Base-by-base conservation (phyloP, 2,329 filamentous ascomycete species). In the Helotiales sp. region DNA sequence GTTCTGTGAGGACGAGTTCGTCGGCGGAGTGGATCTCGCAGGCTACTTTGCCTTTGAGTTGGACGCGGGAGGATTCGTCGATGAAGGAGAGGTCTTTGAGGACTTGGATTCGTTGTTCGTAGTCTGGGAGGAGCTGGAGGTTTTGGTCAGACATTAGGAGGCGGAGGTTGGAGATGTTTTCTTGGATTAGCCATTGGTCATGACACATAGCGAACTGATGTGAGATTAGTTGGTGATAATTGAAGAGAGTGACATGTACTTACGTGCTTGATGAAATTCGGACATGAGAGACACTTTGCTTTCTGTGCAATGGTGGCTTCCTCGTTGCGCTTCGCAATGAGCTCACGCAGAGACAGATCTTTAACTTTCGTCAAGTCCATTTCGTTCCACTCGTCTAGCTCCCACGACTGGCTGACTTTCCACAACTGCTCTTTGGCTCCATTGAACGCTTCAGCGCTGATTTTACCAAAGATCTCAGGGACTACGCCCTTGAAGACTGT, bases 1-100 rank as follows among this genome's bases (percentile, higher is more conserved):
- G 83, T 72, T 99, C 95, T 0, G 95, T 99, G 17, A 99, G 83
- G 0, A 99, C 93, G 0, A 99, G 83, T 74, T 99, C 95, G 71
- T 98, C 93, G 17, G 93, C 93, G 0, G 93, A 97, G 74, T 98
- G 95, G 59, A 99, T 93, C 77, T 99, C 95, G 76, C 95, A 99
- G 4, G 95, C 95, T 22, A 99, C 95, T 74, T 98, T 98, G 74
- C 95, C 95, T 76, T 99, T 99, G 62, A 99, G 83, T 75, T 96
- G 90, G 36, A 99, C 96, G 22, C 93, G 87, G 4, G 87, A 88
- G 44, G 88, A 86, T 3, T 89, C 86, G 68, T 99, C 95, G 65
- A 99, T 89, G 72, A 99, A 99, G 5, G 86, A 88, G 7, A 99
- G 83, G 65, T 98, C 93, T 71, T 91, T 93, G 46, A 99, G 81